Evolutionary conservation across 2,329 filamentous ascomycete genomes (phyloP), one percentile per base, ranked within the genome.

Genomic region (Tolypocladium paradoxum): DNA sequence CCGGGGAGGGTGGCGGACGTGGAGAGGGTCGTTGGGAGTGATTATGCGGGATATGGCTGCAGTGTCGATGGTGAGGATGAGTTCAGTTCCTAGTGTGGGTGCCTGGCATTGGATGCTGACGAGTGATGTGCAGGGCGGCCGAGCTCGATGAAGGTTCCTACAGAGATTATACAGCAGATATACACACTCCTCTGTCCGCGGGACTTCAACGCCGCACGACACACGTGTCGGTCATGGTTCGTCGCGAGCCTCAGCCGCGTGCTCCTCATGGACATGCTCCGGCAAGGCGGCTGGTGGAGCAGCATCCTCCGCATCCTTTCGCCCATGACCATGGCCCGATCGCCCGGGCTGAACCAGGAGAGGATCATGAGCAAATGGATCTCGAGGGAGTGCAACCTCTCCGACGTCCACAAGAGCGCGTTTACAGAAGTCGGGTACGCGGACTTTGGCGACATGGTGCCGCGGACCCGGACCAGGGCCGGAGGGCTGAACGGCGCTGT

Each of bases 171-270:
- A 2, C 65, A 70, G 20, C 59, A 69, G 6, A 64, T 74, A 12
- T 71, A 68, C 54, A 46, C 38, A 14, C 55, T 62, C 8, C 63
- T 74, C 6, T 47, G 56, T 4, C 71, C 70, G 0, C 47, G 53
- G 11, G 70, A 74, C 58, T 86, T 84, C 62, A 77, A 87, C 59
- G 72, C 78, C 52, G 81, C 82, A 18, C 74, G 83, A 20, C 76
- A 79, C 56, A 76, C 76, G 20, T 87, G 82, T 60, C 75, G 76
- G 47, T 65, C 67, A 36, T 87, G 81, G 83, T 81, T 84, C 69
- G 65, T 74, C 37, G 75, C 74, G 24, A 79, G 81, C 49, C 63
- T 85, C n/a, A 69, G 82, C 49, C 65, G 66, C 43, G 65, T 60
- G 2, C 58, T 86, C 2, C 67, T 85, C 12, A 64, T 68, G 29